These are phyloP conservation scores for Penicillium janthinellum DNA, from an alignment of 2,329 filamentous ascomycete species.

Conservation along the genomic window DNA sequence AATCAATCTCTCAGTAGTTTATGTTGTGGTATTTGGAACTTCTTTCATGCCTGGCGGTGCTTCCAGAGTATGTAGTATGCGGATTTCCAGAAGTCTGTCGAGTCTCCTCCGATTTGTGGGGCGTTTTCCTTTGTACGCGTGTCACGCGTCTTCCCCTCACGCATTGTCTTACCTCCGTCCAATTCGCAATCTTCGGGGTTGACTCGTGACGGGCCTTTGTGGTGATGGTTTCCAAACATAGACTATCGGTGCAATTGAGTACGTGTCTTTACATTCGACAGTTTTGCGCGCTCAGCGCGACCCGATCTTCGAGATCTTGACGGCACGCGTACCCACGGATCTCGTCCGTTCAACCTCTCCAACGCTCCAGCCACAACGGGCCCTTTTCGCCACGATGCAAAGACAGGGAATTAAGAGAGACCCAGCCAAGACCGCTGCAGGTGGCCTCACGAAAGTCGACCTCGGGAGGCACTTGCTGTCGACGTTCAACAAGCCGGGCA, in stretches of 20 bases:
- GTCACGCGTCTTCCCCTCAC: conserved; percentile 29
- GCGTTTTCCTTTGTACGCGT: conserved; percentile 15
- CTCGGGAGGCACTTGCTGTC: conserved; percentile 26
- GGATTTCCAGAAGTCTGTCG: background rate
- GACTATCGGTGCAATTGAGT: background rate
- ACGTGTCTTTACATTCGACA: background rate
- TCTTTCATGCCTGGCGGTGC: no score
- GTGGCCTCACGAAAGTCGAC: conserved; percentile 26
- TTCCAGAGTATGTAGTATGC: no score
- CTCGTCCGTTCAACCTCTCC: background rate
- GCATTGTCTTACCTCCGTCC: background rate
- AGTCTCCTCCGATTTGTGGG: conserved; percentile 11
- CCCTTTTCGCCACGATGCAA: conserved; percentile 21
- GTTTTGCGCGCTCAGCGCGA: background rate
- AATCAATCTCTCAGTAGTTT: background rate
- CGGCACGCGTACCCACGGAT: background rate
- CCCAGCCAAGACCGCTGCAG: conserved; percentile 33
- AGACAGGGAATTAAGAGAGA: conserved; percentile 19
- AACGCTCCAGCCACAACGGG: background rate
- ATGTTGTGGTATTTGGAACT: no score
- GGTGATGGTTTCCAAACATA: background rate
- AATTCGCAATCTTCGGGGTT: conserved; percentile 1
- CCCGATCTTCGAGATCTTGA: conserved; percentile 4
- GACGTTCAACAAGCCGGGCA: conserved; percentile 20
- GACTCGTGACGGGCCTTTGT: background rate